These are phyloP conservation scores for Wickerhamomyces bovis DNA, from an alignment of 805 yeast species.

Conservation along the genomic window DNA sequence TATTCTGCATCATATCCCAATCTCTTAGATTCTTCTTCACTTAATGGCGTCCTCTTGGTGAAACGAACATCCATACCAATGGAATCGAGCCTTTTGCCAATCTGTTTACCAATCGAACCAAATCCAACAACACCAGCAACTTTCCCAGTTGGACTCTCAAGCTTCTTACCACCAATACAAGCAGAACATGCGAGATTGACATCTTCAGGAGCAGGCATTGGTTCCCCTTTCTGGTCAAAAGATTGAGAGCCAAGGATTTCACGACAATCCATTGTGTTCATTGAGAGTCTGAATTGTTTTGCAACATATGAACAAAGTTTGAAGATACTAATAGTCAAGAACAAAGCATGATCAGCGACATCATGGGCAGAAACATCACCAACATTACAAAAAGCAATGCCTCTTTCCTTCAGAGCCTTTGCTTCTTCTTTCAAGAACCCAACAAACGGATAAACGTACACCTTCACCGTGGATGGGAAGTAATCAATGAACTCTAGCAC, in stretches of 20 bases:
- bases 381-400: constrained; percentile 55
- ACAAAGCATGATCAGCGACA: constrained; percentile 68
- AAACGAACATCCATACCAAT: constrained; percentile 64
- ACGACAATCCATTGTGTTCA: constrained; percentile 44
- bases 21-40: constrained; percentile 26
- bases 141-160: constrained; percentile 51
- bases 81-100: constrained; percentile 49
- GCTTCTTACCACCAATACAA: constrained; percentile 37
- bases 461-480: constrained; percentile 42
- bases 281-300: constrained; percentile 30
- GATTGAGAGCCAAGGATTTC: constrained; percentile 27
- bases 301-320: constrained; percentile 49
- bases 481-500: constrained; percentile 37
- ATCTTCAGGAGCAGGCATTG: constrained; percentile 26
- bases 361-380: constrained; percentile 55
- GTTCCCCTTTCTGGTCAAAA: constrained; percentile 30
- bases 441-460: constrained; percentile 52
- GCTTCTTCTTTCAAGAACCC: constrained; percentile 54
- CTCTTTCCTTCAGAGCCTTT: constrained; percentile 35
- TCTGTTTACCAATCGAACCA: constrained; percentile 66
- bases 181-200: constrained; percentile 36
- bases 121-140: constrained; percentile 64
- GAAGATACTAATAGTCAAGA: constrained; percentile 51
- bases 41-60: constrained; percentile 45
- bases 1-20: constrained; percentile 43